Base-by-base conservation (phyloP, 768 basidiomycete species). In the Steccherinum ochraceum region DNA sequence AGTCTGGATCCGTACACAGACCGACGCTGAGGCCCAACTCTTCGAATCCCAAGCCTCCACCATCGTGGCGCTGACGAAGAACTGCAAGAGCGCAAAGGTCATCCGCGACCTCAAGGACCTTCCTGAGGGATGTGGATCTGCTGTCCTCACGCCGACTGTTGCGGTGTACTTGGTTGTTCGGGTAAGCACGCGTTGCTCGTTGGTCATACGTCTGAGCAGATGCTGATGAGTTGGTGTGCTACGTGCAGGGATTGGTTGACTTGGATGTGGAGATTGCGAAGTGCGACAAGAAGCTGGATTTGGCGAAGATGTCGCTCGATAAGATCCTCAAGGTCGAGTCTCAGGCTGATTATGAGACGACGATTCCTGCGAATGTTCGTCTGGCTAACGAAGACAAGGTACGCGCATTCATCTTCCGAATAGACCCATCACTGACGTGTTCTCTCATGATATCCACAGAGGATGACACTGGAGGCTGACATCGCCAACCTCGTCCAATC, bases 231-330 rank as follows among this genome's bases (percentile, higher is more conserved):
- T 3, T 50, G n/a, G 2, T 42, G 24, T 44, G 18, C n/a, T n/a
- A n/a, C n/a, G n/a, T n/a, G 21, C 58, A 96, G 93, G 93, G 94
- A 21, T 81, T 94, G 40, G 84, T 99, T 16, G 87, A 98, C 68
- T 70, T 95, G 4, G 84, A 91, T 43, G 81, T 79, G 2, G 95
- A 98, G 68, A 87, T 96, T 42, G 72, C 78, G 39, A 97, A 94
- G 67, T 84, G 86, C 54, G 82, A 91, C 62, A 97, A 96, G 80
- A 96, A 94, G 69, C 76, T 89, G 2, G 80, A 85, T 35, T 70
- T 93, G 10, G 83, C 81, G 2, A 72, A 75, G 48, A 55, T 88
- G 46, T 85, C 80, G 56, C 69, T 88, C 40, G 80, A 84, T 49
- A 97, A 96, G 73, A 70, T 95, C 30, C 58, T 70, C 52, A 94